Conservation (phyloP, 2,329 filamentous ascomycete species). For the Pseudogymnoascus sp. region DNA sequence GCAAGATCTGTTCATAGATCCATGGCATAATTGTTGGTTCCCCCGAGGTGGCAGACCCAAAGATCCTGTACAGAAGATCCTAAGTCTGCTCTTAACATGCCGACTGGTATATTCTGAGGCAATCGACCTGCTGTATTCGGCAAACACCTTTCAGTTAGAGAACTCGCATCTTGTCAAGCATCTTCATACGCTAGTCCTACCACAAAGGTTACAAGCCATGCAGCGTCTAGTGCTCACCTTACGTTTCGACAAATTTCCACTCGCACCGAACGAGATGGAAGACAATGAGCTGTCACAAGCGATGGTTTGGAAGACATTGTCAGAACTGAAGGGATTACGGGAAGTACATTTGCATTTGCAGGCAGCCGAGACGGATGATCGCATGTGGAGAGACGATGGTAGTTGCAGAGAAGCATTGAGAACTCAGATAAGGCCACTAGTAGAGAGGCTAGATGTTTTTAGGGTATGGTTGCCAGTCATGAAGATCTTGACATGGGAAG, state of each 20-base stretch:
- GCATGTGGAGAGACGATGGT: background rate
- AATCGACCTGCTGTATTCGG: background rate
- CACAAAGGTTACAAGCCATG: background rate
- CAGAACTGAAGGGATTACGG: background rate
- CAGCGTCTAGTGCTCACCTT: background rate
- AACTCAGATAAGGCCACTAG: background rate
- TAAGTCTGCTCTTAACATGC: background rate
- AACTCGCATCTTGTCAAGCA: background rate
- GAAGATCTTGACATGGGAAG: background rate
- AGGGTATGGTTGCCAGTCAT: background rate
- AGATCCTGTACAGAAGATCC: background rate
- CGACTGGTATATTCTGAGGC: background rate
- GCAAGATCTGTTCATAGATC: background rate
- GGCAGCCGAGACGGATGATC: background rate
- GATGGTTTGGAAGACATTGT: background rate
- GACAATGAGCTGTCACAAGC: background rate
- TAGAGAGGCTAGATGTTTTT: background rate
- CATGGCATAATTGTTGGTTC: background rate
- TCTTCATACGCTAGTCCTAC: constrained; percentile 2
- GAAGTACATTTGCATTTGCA: constrained; percentile 1
- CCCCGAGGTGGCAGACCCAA: background rate
- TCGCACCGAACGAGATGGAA: background rate
- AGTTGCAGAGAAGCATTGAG: background rate
- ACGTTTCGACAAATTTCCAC: background rate
- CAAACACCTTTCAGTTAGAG: background rate